Base-by-base conservation (phyloP, 306 rosid species). In the Cucumis cinereus region DNA sequence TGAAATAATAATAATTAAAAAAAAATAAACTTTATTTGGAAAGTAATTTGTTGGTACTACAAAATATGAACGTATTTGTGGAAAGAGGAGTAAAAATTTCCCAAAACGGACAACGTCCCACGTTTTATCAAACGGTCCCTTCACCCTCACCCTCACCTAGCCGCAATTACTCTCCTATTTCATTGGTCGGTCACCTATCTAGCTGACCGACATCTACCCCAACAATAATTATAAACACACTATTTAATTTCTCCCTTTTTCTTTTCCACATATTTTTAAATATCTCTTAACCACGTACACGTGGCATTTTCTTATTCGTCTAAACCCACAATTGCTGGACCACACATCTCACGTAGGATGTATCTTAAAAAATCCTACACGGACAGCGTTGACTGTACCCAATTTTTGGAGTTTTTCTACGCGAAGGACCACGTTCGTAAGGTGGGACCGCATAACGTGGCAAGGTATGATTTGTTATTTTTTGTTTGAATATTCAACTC, bases 161-260 rank as follows among this genome's bases (percentile, higher is more conserved):
- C 77, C 77, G 63, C 63, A 73, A 50, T 73, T 73, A 73, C 1
- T 52, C 47, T 3, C 7, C 77, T 28, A 73, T 35, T 72, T 50
- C 59, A 45, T 24, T 72, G 76, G 59, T 26, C 76, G 76, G 76
- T 72, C 60, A 72, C 77, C 77, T n/a, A 73, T 73, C 60, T 19
- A 50, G 41, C n/a, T 68, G 23, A 70, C 74, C n/a, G 36, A 72
- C 76, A 72, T 72, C 61, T 50, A 53, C 60, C 60, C 17, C 60
- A 47, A 4, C 58, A 30, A 30, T 26, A 43, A 23, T 24, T 70
- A 70, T 22, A 40, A 60, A 60, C 40, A 5, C 20, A 14, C 43
- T 33, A 62, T 16, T 62, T 19, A 64, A 38, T 12, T 20, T 5
- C 10, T 4, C 54, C 19, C 33, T 10, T 41, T 67, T 41, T 68